Evolutionary conservation across 2,329 filamentous ascomycete species (phyloP), one percentile per base, ranked within the genome.

Genomic region (Tolypocladium nubicola): DNA sequence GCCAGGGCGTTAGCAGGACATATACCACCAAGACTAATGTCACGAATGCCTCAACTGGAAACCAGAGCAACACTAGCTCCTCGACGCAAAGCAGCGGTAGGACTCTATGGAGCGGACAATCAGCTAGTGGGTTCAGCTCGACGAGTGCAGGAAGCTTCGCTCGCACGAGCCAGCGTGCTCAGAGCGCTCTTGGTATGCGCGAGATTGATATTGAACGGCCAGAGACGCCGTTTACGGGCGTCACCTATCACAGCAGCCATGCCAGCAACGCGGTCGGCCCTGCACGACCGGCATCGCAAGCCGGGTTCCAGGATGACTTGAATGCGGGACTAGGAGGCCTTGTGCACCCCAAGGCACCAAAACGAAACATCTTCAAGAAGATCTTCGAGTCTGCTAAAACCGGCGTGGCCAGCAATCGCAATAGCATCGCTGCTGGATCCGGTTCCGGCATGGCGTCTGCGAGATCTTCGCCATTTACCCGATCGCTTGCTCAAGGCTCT

Each of bases 111-210:
- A 97, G 93, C 70, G 94, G 93, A 3, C 81, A 84, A 55, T 97
- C 94, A 56, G 94, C 94, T 0, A 86, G 92, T 54, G 93, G 83
- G 14, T 90, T 97, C 72, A 97, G 93, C 70, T 89, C 91, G 54
- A 97, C 94, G 19, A 97, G 94, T 72, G 94, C 94, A 19, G 94
- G 92, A 56, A 97, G 93, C 72, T 84, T 95, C 62, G 92, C 91
- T 37, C 84, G 92, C 60, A 88, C 89, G 66, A 87, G 86, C 66
- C 72, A 79, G 63, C 68, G 86, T 60, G 79, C 86, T 19, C 82
- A 84, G 61, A 90, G 86, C 66, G 83, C 84, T 3, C 72, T 89
- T 62, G 85, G 83, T 45, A 78, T 81, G 57, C 79, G 81, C 30
- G 83, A 83, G 19, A 73, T 74, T 65, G 82, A 82, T 21, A 60